These are phyloP conservation scores for Rhodosporidiobolus sp. DNA, from an alignment of 768 basidiomycete species.

Conservation along the genomic window DNA sequence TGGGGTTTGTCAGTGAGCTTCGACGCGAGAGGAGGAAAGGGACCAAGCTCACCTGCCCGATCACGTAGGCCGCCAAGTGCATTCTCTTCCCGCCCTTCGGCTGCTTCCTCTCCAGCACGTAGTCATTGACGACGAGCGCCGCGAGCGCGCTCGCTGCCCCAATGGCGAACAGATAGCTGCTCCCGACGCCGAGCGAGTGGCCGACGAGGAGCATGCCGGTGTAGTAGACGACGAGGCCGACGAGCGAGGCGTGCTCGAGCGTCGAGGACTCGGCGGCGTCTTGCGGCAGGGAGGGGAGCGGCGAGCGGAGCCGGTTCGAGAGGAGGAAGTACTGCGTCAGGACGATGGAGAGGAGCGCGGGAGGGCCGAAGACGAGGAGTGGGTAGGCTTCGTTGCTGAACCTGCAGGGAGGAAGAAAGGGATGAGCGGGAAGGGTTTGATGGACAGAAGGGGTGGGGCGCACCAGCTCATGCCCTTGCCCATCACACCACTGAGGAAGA, in stretches of 20 bases:
- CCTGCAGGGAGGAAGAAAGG: conserved; percentile 47
- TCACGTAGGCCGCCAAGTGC: conserved; percentile 61
- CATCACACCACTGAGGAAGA: conserved; percentile 62
- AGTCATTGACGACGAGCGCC: conserved; percentile 57
- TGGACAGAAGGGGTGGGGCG: conserved; percentile 10
- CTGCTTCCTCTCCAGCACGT: conserved; percentile 39
- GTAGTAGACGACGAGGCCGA: conserved; percentile 60
- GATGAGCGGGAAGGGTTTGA: neutral
- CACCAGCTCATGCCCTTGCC: conserved; percentile 72
- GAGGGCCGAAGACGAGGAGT: conserved; percentile 69
- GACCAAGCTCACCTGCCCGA: conserved; percentile 55
- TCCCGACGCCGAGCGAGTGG: conserved; percentile 68
- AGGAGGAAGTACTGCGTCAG: conserved; percentile 56
- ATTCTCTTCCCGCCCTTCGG: conserved; percentile 17
- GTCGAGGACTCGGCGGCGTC: conserved; percentile 51
- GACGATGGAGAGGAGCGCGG: conserved; percentile 65
- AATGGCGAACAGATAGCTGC: conserved; percentile 71
- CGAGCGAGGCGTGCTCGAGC: conserved; percentile 63
- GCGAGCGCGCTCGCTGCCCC: conserved; percentile 57
- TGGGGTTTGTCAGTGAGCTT: neutral
- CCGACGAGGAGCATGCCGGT: conserved; percentile 58
- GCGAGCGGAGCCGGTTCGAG: conserved; percentile 43
- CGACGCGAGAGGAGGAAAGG: neutral
- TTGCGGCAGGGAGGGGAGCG: conserved; percentile 48
- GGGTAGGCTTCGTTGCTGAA: conserved; percentile 67